Evolutionary conservation across 1,139 yeast species (phyloP).

Genomic region (Geotrichum cucujoidarum): DNA sequence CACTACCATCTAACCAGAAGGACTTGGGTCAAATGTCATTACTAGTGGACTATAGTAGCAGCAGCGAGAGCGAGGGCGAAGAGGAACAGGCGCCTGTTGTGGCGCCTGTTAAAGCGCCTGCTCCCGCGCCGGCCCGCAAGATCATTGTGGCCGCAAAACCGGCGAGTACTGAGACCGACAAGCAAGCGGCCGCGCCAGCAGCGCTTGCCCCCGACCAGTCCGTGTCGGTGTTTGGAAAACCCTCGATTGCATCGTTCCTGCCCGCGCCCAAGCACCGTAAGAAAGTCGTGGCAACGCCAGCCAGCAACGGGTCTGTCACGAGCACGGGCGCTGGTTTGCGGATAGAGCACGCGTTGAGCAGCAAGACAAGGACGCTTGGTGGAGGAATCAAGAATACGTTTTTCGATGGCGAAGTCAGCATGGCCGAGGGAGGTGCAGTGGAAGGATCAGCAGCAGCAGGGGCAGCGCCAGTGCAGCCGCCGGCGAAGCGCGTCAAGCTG

Average conservation of each 20-base stretch:
- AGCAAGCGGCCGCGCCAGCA: not conserved
- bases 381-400: slow-evolving; percentile 26
- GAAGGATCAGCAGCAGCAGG: no score
- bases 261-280: slow-evolving; percentile 21
- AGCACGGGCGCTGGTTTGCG: not conserved
- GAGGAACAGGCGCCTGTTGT: not conserved
- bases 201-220: slow-evolving; percentile 3
- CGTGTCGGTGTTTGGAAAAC: slow-evolving; percentile 2
- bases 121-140: slow-evolving; percentile 12
- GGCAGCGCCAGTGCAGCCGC: slow-evolving; percentile 3
- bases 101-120: not conserved
- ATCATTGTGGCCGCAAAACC: slow-evolving; percentile 16
- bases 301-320: not conserved
- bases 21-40: slow-evolving; percentile 23
- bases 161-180: not conserved
- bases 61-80: slow-evolving; percentile 18
- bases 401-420: slow-evolving; percentile 28
- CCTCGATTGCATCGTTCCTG: slow-evolving; percentile 20
- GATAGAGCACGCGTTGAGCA: slow-evolving; percentile 15
- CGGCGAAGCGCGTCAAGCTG: slow-evolving; percentile 19
- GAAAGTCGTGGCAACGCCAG: slow-evolving; percentile 14
- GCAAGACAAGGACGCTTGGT: slow-evolving; percentile 25
- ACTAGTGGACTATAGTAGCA: slow-evolving; percentile 26
- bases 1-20: no score
- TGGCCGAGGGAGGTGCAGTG: slow-evolving; percentile 3